Evolutionary conservation across 371 early-diverging fungal genomes (phyloP).

Genomic region (Rhizopus delemar): DNA sequence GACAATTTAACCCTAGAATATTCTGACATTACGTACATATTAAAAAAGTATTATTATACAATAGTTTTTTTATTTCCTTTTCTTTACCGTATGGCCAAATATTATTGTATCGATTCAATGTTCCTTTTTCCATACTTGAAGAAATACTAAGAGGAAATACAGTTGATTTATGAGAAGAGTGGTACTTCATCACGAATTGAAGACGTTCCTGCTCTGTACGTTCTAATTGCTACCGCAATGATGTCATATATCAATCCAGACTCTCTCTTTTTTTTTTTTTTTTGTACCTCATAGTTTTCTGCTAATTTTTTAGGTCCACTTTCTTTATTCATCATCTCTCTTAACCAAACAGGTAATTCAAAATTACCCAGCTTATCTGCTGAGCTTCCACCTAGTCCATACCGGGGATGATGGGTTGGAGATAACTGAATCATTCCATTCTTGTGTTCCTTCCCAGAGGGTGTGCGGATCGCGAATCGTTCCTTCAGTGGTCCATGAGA

Average conservation of each 20-base stretch:
- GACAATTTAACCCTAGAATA: slow-evolving; percentile 54
- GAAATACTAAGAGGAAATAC: slow-evolving; percentile 50
- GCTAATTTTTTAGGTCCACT: slow-evolving; percentile 31
- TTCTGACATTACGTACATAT: slow-evolving; percentile 26
- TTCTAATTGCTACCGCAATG: slow-evolving; percentile 43
- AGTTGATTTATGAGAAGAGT: slow-evolving; percentile 19
- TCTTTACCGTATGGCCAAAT: slow-evolving; percentile 68
- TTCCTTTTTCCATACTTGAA: slow-evolving; percentile 58
- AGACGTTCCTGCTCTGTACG: slow-evolving; percentile 53
- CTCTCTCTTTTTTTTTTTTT: background rate
- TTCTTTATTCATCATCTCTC: slow-evolving; percentile 8
- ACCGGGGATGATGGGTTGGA: slow-evolving; percentile 16
- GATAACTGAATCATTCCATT: slow-evolving; percentile 5
- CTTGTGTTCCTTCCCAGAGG: slow-evolving; percentile 4
- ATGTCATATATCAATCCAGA: slow-evolving; percentile 9
- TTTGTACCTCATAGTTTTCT: slow-evolving; percentile 33
- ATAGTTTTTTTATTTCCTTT: background rate
- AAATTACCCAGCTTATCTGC: slow-evolving; percentile 19
- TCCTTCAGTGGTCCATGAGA: slow-evolving; percentile 35
- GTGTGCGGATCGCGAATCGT: slow-evolving; percentile 31
- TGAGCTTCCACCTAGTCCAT: slow-evolving; percentile 21
- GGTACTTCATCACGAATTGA: slow-evolving; percentile 52
- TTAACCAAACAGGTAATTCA: slow-evolving; percentile 24
- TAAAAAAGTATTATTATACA: background rate
- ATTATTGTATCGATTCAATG: slow-evolving; percentile 71